Percentiles rank a stretch among this genome's conserved stretches.
Conservation (phyloP, 2,329 filamentous ascomycete species). For the Basipetospora chlamydospora region DNA sequence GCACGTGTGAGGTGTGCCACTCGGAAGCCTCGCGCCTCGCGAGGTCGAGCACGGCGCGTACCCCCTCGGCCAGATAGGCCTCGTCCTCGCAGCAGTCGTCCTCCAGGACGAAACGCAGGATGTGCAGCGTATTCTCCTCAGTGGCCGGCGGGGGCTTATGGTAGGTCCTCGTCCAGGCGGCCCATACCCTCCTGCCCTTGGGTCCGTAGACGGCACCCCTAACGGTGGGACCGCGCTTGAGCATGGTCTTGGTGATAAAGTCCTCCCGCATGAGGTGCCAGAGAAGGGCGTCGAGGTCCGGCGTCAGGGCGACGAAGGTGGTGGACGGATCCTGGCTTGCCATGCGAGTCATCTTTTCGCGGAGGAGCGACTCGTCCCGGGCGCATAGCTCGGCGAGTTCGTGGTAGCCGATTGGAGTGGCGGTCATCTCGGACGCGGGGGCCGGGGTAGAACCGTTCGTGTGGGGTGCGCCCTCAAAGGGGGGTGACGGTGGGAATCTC, state of each 20-base stretch:
- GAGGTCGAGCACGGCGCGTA: constrained; percentile 48
- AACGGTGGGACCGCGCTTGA: constrained; percentile 38
- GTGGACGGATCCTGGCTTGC: constrained; percentile 9
- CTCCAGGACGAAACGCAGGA: constrained; percentile 56
- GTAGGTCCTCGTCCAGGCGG: constrained; percentile 56
- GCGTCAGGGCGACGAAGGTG: constrained; percentile 24
- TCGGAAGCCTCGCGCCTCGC: constrained; percentile 56
- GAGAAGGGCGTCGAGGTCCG: constrained; percentile 50
- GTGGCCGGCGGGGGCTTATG: constrained; percentile 28
- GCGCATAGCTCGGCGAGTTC: constrained; percentile 48
- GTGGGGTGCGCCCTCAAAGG: constrained; percentile 10
- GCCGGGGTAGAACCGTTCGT: constrained; percentile 14
- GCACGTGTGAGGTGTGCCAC: constrained; percentile 56
- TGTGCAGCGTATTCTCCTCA: constrained; percentile 53
- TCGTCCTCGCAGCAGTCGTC: constrained; percentile 27
- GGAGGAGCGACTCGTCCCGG: constrained; percentile 49
- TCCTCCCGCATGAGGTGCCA: constrained; percentile 77
- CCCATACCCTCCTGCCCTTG: constrained; percentile 46
- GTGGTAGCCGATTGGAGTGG: constrained; percentile 39
- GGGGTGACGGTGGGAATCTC: constrained; percentile 32
- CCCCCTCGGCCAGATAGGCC: constrained; percentile 31
- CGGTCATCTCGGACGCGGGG: constrained; percentile 13
- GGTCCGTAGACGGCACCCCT: constrained; percentile 54
- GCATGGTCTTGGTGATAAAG: constrained; percentile 53
- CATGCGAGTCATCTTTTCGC: constrained; percentile 28